These are phyloP conservation scores for Coprinellus micaceus DNA, from an alignment of 768 basidiomycete species.

Conservation along the genomic window DNA sequence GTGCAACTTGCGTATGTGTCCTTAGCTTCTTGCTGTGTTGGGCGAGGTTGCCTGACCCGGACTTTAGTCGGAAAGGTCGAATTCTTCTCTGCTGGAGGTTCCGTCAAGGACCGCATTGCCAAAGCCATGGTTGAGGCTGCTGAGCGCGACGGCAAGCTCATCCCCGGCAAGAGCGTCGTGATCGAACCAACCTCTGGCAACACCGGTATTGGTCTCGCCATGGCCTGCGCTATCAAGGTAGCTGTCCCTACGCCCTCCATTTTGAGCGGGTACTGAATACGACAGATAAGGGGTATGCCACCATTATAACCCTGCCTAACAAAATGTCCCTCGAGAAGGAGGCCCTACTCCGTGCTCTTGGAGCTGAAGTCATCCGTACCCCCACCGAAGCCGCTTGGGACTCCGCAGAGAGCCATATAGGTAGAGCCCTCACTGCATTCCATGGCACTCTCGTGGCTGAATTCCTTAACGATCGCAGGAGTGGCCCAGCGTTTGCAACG, in stretches of 20 bases:
- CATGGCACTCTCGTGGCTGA: constrained; percentile 66
- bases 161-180: constrained; percentile 84
- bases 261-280: constrained; percentile 61
- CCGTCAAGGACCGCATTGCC: constrained; percentile 94
- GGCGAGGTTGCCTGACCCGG: constrained; percentile 2
- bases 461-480: constrained; percentile 84
- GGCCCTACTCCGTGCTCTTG: constrained; percentile 83
- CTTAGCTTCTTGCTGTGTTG: not conserved
- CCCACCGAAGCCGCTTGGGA: constrained; percentile 89
- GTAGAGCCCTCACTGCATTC: constrained; percentile 46
- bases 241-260: constrained; percentile 9
- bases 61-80: constrained; percentile 82
- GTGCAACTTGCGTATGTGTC: constrained; percentile 81
- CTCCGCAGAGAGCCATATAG: constrained; percentile 87
- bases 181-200: constrained; percentile 97
- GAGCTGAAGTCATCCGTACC: constrained; percentile 92
- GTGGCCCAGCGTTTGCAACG: constrained; percentile 75
- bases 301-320: constrained; percentile 86
- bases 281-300: constrained; percentile 85
- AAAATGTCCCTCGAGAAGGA: constrained; percentile 98
- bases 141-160: constrained; percentile 79
- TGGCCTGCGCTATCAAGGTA: constrained; percentile 94
- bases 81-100: constrained; percentile 87
- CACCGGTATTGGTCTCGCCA: constrained; percentile 93
- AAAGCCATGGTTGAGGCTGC: constrained; percentile 97